Evolutionary conservation across 73 alveolate genomes (phyloP).

Genomic region (Breviolum minutum): DNA sequence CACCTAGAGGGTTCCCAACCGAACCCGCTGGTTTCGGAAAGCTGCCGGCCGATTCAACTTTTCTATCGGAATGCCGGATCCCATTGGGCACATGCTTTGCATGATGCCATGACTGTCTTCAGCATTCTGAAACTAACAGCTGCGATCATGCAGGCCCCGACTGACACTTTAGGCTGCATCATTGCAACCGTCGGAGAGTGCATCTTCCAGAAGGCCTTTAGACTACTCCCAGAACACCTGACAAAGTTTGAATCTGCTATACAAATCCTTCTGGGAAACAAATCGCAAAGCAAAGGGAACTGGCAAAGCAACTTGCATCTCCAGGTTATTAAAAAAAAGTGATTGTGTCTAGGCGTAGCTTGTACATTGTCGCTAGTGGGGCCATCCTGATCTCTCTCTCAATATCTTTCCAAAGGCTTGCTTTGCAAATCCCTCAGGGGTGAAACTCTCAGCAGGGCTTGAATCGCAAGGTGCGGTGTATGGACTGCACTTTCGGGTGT

Average conservation of each 20-base stretch:
- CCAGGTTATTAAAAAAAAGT: no score
- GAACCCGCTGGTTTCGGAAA: no score
- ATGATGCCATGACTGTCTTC: not conserved
- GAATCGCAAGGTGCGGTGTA: no score
- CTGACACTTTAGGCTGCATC: not conserved
- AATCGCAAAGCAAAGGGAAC: no score
- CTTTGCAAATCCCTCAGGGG: no score
- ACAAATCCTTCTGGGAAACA: not conserved
- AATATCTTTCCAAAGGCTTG: no score
- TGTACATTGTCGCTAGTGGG: no score
- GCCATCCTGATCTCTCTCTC: no score
- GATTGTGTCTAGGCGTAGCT: no score
- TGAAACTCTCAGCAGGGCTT: no score
- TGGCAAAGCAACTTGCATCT: no score
- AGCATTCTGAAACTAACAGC: conserved; percentile 34
- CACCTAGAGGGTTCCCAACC: not conserved
- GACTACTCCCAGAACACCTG: not conserved
- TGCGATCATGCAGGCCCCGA: not conserved
- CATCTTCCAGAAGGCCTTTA: not conserved
- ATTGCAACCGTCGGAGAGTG: conserved; percentile 5
- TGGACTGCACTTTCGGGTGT: no score
- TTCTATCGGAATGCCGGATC: not conserved
- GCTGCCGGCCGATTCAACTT: not conserved
- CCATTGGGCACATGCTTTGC: conserved; percentile 30
- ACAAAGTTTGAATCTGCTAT: not conserved